Evolutionary conservation across 805 yeast species (phyloP), one percentile per base, ranked within the genome.

Genomic region (Brettanomyces sp.): DNA sequence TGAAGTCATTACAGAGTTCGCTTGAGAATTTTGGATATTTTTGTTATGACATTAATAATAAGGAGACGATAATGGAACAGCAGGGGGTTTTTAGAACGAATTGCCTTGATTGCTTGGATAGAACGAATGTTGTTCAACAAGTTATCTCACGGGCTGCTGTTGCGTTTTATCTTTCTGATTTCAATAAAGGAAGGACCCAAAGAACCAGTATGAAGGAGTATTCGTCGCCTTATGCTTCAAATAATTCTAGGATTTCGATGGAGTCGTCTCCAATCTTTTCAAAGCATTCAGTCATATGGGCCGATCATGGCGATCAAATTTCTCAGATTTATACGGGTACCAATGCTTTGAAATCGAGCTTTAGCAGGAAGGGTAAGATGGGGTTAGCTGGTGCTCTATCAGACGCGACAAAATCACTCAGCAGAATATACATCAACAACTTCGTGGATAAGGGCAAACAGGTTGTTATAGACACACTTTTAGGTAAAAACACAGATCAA

Each of bases 281-380:
- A n/a, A 82, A 81, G 46, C 96, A 90, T 53, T 86, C 90, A 53
- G 76, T 85, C 5, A 67, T 93, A 18, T 93, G 99, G 99, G 99
- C 99, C 1, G 96, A 93, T 62, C 93, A 93, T 63, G 99, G 99
- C 47, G 99, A 93, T 63, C 95, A 88, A 53, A 81, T 93, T 4
- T 87, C 96, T 3, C 95, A 87, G 60, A 91, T 93, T 14, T 93
- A 93, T 64, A 91, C 99, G 0, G 98, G 99, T 28, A 93, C 99
- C 0, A 95, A 95, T 49, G 99, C 99, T 0, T 71, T 93, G 50
- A 93, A 93, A 63, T 86, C 96, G 0, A 88, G 96, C 4, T 93
- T 85, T 58, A 86, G 98, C 1, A 76, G 99, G 59, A 82, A 86
- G 28, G 99, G 99, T 23, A 91, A 90, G 57, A 89, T 90, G 97